phyloP scores from a whole-genome alignment of 2,329 filamentous ascomycete species.

The Epichloe uncinata region DNA sequence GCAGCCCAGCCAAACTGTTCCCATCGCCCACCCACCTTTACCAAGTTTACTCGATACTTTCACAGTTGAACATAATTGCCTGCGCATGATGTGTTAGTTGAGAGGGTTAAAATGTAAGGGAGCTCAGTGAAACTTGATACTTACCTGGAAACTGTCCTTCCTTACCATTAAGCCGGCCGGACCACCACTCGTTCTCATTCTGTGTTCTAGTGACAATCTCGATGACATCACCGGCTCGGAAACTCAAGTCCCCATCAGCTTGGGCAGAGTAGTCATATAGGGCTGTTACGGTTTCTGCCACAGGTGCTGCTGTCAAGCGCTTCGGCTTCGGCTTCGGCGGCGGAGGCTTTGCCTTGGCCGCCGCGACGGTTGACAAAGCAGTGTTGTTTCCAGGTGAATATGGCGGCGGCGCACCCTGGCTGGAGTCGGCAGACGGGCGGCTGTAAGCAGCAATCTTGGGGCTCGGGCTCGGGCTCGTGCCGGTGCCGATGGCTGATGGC shows the following conservation, averaged over 20 bases:
- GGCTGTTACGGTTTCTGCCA: constrained; percentile 70
- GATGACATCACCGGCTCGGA: constrained; percentile 76
- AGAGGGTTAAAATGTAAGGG: background rate
- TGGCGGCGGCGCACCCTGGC: constrained; percentile 52
- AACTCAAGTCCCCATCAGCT: constrained; percentile 86
- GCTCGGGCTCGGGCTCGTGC: constrained; percentile 10
- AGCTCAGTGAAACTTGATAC: constrained; percentile 12
- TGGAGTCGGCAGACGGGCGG: constrained; percentile 26
- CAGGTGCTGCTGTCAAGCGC: constrained; percentile 50
- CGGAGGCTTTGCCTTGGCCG: constrained; percentile 53
- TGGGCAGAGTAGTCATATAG: constrained; percentile 95
- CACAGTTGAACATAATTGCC: constrained; percentile 6
- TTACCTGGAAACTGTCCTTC: constrained; percentile 90
- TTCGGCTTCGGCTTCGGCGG: constrained; percentile 70
- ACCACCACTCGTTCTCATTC: constrained; percentile 98
- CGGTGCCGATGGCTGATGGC: constrained; percentile 6
- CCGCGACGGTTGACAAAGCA: constrained; percentile 33
- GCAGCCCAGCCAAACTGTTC: background rate
- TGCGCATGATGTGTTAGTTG: background rate
- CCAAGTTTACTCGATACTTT: background rate
- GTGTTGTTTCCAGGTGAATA: constrained; percentile 41
- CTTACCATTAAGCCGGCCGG: constrained; percentile 63
- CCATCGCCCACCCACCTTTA: background rate
- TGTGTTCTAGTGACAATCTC: constrained; percentile 73
- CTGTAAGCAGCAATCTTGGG: constrained; percentile 23